phyloP scores from a whole-genome alignment of 768 basidiomycete genomes.

The Strobilomyces dryophilus region DNA sequence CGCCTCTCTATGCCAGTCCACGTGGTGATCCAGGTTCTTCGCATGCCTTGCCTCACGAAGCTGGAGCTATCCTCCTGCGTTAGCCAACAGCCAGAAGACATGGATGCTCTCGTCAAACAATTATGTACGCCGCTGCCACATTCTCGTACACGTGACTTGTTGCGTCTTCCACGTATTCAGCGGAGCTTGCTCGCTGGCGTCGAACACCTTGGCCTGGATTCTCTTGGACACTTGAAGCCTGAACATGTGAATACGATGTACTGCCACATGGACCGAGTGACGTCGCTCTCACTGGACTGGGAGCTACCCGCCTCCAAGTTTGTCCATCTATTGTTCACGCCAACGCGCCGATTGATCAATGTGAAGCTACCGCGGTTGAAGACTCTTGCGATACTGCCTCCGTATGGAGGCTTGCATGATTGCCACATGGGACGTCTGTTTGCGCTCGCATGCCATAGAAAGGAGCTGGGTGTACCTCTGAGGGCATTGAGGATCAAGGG shows the following conservation, averaged over 20 bases:
- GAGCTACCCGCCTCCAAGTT: no score
- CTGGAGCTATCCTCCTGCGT: background rate
- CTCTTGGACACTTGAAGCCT: no score
- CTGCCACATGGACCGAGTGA: no score
- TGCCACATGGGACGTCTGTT: background rate
- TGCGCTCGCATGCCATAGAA: background rate
- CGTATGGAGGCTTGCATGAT: background rate
- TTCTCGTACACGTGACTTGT: no score
- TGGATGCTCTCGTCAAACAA: background rate
- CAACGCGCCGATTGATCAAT: background rate
- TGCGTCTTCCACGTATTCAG: no score
- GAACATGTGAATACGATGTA: no score
- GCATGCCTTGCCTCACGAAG: background rate
- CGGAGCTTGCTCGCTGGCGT: no score
- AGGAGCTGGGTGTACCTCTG: background rate
- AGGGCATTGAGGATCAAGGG: background rate
- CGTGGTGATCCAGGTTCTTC: background rate
- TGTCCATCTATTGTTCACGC: no score
- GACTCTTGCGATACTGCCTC: background rate
- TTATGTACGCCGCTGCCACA: background rate
- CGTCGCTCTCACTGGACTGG: no score
- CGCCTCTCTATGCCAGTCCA: background rate
- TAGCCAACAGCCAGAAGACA: background rate
- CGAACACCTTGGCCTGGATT: no score
- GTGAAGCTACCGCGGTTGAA: background rate